Percentiles rank a stretch among this genome's conserved stretches.
These are phyloP conservation scores for Globisporangium echinulatum DNA, from an alignment of 352 stramenopile genomes.

Conservation along the genomic window DNA sequence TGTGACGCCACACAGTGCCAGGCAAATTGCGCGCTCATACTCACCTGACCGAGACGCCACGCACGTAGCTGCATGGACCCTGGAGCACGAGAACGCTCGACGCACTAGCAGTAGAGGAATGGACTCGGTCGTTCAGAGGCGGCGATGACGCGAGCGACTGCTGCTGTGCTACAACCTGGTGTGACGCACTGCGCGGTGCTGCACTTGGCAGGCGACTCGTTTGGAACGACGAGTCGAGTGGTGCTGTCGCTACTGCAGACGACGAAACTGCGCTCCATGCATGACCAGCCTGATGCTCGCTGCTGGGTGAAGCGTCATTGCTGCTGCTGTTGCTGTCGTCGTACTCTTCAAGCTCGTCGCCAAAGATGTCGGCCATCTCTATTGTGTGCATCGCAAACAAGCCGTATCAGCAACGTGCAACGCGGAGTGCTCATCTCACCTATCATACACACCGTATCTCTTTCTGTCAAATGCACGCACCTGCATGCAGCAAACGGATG, in stretches of 20 bases:
- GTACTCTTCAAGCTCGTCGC: conserved; percentile 34
- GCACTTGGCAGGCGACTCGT: background rate
- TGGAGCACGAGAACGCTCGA: conserved; percentile 5
- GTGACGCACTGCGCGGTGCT: background rate
- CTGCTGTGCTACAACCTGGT: background rate
- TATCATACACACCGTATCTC: no score
- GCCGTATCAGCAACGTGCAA: no score
- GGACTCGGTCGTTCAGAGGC: background rate
- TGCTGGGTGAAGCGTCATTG: background rate
- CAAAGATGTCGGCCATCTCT: conserved; percentile 52
- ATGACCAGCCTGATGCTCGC: background rate
- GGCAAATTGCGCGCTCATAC: background rate
- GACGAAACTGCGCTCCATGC: background rate
- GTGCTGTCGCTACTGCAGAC: background rate
- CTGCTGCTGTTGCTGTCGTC: conserved; percentile 11
- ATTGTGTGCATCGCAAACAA: background rate
- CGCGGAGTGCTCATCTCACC: no score
- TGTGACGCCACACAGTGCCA: background rate
- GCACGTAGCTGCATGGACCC: conserved; percentile 29
- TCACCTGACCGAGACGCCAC: conserved; percentile 17
- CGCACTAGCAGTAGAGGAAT: background rate
- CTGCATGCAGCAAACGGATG: conserved; percentile 37
- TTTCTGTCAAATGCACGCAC: conserved; percentile 5
- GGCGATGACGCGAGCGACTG: background rate
- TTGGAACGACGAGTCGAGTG: background rate